Evolutionary conservation across 1,284 basidiomycete species (phyloP), one percentile per base, ranked within the genome.

Genomic region (Austroboletus rostrupii): DNA sequence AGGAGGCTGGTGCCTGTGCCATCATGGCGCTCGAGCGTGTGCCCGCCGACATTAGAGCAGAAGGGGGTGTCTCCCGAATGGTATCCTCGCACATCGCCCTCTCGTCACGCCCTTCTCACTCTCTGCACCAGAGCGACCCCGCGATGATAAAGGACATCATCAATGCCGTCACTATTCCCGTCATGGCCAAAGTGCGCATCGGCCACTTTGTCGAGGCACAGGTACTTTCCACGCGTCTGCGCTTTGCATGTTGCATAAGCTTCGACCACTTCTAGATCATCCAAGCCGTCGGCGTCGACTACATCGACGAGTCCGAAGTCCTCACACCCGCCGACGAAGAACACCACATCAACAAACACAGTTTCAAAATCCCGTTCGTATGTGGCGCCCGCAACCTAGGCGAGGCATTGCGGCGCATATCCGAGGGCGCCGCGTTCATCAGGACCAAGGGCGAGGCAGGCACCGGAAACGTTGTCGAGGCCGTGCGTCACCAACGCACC

Each of bases 21-120:
- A 96, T 99, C 57, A 98, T 99, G 96, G 93, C 92, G 13, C 79
- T 95, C 9, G 93, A 97, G 70, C 81, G 96, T 57, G 94, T 99
- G 13, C 96, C 96, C 17, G 95, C 96, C 31, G 94, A 98, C 67
- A 99, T 99, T 63, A 82, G 94, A 56, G 78, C 79, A 35, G 76
- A 90, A 68, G 94, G 94, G 37, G 94, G 94, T 55, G 94, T 97
- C 48, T 91, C 94, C 2, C 79, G 94, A 54, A 97, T 97, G 94
- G 91, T 91, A 61, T 59, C 78, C 37, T 26, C 23, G 8, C 23
- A 7, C 23, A 16, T 10, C n/a, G 11, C 39, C 14, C 10, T 28
- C 23, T 16, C n/a, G 14, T 17, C 39, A 12, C 17, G 9, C 12
- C 14, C 43, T 47, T 52, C 3, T 17, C 17, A 3, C 10, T 28